Conservation (phyloP, 441 rosid species). For the Brassica hybrid region DNA sequence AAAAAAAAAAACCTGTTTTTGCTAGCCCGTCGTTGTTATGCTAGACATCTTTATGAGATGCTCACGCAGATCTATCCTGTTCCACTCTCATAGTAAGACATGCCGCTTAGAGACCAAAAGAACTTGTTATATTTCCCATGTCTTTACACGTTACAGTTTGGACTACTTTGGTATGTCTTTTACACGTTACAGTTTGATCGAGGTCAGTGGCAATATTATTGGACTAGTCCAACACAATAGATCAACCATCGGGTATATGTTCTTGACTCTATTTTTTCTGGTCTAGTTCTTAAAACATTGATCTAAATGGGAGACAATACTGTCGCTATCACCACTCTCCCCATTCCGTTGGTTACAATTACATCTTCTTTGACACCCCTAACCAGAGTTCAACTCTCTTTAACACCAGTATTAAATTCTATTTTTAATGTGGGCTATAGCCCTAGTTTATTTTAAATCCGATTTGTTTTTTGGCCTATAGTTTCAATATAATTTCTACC, state of each 20-base stretch:
- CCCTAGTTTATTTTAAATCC: too few relatives aligned
- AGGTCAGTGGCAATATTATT: background rate
- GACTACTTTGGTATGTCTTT: background rate
- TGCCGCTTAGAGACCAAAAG: background rate
- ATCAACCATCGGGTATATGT: background rate
- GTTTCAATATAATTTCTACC: too few relatives aligned
- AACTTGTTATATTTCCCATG: background rate
- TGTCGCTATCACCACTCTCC: too few relatives aligned
- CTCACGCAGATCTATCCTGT: constrained; percentile 6
- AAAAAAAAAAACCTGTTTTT: background rate
- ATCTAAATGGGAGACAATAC: too few relatives aligned
- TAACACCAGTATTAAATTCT: too few relatives aligned
- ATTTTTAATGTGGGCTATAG: too few relatives aligned
- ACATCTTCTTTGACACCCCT: too few relatives aligned
- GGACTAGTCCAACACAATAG: background rate
- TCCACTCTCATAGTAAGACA: too few relatives aligned
- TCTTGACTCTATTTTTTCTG: background rate
- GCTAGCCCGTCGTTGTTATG: background rate
- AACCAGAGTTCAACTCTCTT: too few relatives aligned
- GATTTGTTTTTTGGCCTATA: too few relatives aligned
- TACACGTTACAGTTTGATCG: background rate
- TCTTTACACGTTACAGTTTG: background rate
- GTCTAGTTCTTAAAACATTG: too few relatives aligned
- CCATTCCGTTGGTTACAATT: too few relatives aligned
- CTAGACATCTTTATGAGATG: background rate